These are phyloP conservation scores for Cubamyces lactineus DNA, from an alignment of 768 basidiomycete genomes.

Conservation along the genomic window DNA sequence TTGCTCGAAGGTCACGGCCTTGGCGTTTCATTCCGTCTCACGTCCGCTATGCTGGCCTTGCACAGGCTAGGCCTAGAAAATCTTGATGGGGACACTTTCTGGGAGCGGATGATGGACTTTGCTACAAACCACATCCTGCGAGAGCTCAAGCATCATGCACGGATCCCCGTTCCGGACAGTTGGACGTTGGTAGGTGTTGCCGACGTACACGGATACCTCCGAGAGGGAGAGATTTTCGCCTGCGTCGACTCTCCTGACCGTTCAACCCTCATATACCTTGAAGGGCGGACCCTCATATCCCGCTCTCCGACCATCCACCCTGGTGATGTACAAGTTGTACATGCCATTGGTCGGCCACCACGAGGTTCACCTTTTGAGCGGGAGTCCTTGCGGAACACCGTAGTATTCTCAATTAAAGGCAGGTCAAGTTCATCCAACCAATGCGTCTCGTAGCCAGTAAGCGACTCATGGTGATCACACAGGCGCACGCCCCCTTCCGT, in stretches of 20 bases:
- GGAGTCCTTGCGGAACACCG: constrained; percentile 60
- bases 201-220: constrained; percentile 59
- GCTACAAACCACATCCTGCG: constrained; percentile 67
- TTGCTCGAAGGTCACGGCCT: constrained; percentile 62
- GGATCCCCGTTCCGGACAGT: constrained; percentile 65
- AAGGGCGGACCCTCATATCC: constrained; percentile 59
- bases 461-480: background rate
- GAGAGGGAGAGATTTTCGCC: constrained; percentile 62
- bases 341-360: constrained; percentile 63
- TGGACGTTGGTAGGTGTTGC: constrained; percentile 77
- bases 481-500: constrained; percentile 64
- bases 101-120: constrained; percentile 53
- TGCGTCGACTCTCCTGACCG: constrained; percentile 51
- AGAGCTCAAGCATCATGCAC: constrained; percentile 61
- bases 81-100: constrained; percentile 48
- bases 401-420: constrained; percentile 69
- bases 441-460: background rate
- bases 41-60: constrained; percentile 54
- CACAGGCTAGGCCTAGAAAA: constrained; percentile 49
- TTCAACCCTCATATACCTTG: constrained; percentile 44
- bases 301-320: constrained; percentile 73
- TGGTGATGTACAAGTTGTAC: constrained; percentile 63
- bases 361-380: constrained; percentile 51
- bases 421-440: constrained; percentile 4
- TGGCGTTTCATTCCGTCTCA: constrained; percentile 56